phyloP scores from a whole-genome alignment of 768 basidiomycete species.

The Dacryopinax primogenitus region DNA sequence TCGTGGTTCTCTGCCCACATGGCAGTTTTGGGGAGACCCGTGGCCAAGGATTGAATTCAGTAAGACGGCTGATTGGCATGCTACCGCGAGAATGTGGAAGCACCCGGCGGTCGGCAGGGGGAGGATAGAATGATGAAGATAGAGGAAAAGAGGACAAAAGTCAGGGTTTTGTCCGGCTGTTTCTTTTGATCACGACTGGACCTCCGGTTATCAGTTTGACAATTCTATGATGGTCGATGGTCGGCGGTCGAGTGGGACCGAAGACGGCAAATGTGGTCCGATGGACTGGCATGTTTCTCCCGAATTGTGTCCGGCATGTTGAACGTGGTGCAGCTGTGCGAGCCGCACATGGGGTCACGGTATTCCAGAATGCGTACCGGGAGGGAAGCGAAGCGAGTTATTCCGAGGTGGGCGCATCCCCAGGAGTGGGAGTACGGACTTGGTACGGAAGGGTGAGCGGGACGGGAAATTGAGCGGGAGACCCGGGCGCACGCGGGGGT shows the following conservation, averaged over 20 bases:
- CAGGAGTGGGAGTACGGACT: neutral
- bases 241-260: no score
- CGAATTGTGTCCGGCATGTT: neutral
- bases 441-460: neutral
- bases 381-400: slow-evolving; percentile 9
- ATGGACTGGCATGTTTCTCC: neutral
- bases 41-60: neutral
- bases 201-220: no score
- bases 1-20: neutral
- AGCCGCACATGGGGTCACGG: neutral
- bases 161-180: neutral
- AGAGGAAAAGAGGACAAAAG: neutral
- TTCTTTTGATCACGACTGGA: neutral
- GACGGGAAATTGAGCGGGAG: neutral
- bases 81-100: slow-evolving; percentile 1
- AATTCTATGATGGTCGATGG: neutral
- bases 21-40: neutral
- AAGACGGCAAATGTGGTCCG: neutral
- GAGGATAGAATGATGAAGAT: neutral
- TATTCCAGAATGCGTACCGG: no score
- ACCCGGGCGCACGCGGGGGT: slow-evolving; percentile 1
- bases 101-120: neutral
- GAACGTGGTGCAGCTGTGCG: neutral
- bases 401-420: neutral
- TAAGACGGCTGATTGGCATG: slow-evolving; percentile 1